Percentiles rank a stretch among this genome's conserved stretches.
phyloP scores from a whole-genome alignment of 2,329 filamentous ascomycete genomes.

The Penicillium sp. region DNA sequence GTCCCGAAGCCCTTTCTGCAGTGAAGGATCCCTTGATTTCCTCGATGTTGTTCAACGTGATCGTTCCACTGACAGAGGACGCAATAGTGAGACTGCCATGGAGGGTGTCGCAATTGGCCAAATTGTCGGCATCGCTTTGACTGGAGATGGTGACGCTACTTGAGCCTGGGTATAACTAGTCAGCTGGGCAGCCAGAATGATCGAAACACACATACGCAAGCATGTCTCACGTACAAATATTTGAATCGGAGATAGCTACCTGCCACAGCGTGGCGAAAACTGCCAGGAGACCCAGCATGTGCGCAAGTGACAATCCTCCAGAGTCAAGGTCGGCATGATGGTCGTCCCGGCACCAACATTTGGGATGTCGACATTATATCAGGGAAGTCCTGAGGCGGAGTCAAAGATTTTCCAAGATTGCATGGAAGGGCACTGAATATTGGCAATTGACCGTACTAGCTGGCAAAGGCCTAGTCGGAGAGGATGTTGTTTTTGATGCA shows the following conservation, averaged over 20 bases:
- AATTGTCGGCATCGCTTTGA: slow-evolving; percentile 35
- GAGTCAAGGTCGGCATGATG: background rate
- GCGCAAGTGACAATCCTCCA: background rate
- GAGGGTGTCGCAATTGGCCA: slow-evolving; percentile 45
- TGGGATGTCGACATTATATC: background rate
- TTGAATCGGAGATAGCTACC: slow-evolving; percentile 11
- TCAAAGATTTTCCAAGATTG: background rate
- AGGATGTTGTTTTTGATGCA: background rate
- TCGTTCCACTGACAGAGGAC: slow-evolving; percentile 42
- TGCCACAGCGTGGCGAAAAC: slow-evolving; percentile 10
- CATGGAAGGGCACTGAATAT: background rate
- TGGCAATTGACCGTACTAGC: background rate
- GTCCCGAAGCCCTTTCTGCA: slow-evolving; percentile 19
- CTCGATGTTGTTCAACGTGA: slow-evolving; percentile 47
- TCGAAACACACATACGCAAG: background rate
- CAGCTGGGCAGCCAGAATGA: background rate
- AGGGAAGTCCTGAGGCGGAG: background rate
- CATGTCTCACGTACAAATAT: slow-evolving; percentile 10
- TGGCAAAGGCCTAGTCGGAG: background rate
- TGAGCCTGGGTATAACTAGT: slow-evolving; percentile 37
- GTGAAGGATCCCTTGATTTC: slow-evolving; percentile 32
- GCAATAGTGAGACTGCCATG: slow-evolving; percentile 46
- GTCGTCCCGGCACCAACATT: background rate
- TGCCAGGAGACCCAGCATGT: background rate
- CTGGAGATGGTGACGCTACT: slow-evolving; percentile 51